Base-by-base conservation (phyloP, 2,329 filamentous ascomycete genomes). In the Neopestalotiopsis sp. region DNA sequence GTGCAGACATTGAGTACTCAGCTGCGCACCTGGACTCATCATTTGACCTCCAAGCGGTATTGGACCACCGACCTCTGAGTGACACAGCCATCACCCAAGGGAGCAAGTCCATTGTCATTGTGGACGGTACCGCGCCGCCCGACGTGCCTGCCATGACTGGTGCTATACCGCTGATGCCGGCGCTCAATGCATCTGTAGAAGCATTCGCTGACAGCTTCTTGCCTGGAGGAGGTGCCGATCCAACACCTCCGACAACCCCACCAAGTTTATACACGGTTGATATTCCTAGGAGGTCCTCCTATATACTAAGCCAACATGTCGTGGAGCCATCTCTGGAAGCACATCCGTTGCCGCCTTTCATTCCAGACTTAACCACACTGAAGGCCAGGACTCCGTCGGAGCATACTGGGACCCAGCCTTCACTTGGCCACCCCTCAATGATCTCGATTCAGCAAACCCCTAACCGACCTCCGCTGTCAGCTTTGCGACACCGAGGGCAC, bases 91-190 rank as follows among this genome's bases (percentile, higher is more conserved):
- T 95, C 59, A 96, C 94, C 0, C 86, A 86, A 12, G 93, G 94
- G n/a, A 97, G 94, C 83, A 92, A 95, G 76, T 97, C 94, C 0
- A 97, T 97, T 72, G 87, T 97, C 67, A 97, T 97, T 75, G 90
- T 97, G 45, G 93, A 97, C 69, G 89, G 89, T 40, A 91, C 90
- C 0, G 73, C 86, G 17, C 81, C 85, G 0, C 81, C 82, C 5
- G 81, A 88, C 9, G 78, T 85, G n/a, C 80, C 85, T 0, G 73
- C 82, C 10, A 88, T 90, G 86, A 83, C 86, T 9, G 87, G 84
- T 9, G 83, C 83, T 42, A 75, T 87, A 7, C 78, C 79, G 10
- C 82, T 83, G 34, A 75, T 87, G 9, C 78, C 79, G 2, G 80
- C 78, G 3, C 76, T 80, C 30, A 84, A 82, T 67, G 79, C 81